phyloP scores from a whole-genome alignment of 306 rosid genomes.

The Cyclanthera cordifolia region DNA sequence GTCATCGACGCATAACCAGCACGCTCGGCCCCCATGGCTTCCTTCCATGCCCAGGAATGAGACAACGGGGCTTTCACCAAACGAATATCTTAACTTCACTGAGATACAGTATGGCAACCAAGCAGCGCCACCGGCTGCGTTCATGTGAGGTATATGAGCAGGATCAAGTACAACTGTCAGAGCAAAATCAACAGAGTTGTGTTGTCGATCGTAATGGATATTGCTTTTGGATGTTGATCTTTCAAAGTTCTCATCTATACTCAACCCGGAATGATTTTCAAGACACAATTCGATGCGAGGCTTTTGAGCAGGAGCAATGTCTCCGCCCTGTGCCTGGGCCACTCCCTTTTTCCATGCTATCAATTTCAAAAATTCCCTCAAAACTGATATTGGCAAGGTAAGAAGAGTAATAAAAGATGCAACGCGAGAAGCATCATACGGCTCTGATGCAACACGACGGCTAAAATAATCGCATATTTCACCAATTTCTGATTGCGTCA shows the following conservation, averaged over 20 bases:
- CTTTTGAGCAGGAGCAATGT: constrained; percentile 70
- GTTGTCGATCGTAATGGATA: constrained; percentile 78
- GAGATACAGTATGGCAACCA: constrained; percentile 98
- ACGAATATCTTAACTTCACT: constrained; percentile 72
- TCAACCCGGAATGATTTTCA: constrained; percentile 82
- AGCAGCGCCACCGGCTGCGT: constrained; percentile 96
- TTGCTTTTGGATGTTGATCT: constrained; percentile 72
- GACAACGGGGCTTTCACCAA: constrained; percentile 64
- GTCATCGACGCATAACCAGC: constrained; percentile 78
- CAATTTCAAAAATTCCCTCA: constrained; percentile 86
- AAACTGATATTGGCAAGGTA: constrained; percentile 82
- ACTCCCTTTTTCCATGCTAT: constrained; percentile 95
- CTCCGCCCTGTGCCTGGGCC: constrained; percentile 79
- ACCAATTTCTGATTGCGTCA: constrained; percentile 69
- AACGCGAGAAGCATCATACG: constrained; percentile 97
- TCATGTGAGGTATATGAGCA: constrained; percentile 72
- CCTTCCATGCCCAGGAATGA: constrained; percentile 86
- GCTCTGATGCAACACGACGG: constrained; percentile 99
- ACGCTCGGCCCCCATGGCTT: constrained; percentile 97
- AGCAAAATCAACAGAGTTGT: constrained; percentile 85
- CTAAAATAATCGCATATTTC: constrained; percentile 98
- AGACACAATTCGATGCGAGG: constrained; percentile 95
- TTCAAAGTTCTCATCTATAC: constrained; percentile 37
- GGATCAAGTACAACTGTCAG: constrained; percentile 95
- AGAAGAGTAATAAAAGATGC: constrained; percentile 97